Percentiles rank a stretch among this genome's conserved stretches.
phyloP scores from a whole-genome alignment of 192 early-diverging fungal genomes.

The Rhizophlyctis rosea region DNA sequence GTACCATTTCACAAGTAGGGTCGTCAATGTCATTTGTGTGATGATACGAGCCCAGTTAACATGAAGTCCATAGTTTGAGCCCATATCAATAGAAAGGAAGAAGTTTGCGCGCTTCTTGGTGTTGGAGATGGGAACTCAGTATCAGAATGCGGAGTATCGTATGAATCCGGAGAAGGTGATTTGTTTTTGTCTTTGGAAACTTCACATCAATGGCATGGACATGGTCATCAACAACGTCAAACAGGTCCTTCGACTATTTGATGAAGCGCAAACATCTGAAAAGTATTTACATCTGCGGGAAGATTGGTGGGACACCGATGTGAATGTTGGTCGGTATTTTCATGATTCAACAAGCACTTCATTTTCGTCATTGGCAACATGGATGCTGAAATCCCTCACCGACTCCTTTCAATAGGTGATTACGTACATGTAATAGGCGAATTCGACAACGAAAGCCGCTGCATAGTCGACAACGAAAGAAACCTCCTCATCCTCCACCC shows the following conservation, averaged over 20 bases:
- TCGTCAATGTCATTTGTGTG: slow-evolving; percentile 3
- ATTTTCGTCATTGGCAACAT: slow-evolving; percentile 7
- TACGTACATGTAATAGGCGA: slow-evolving; percentile 57
- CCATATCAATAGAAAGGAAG: background rate
- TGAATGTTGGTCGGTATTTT: slow-evolving; percentile 45
- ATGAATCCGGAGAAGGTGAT: slow-evolving; percentile 15
- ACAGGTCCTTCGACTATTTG: slow-evolving; percentile 34
- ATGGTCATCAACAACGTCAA: too few relatives aligned
- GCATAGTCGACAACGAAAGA: slow-evolving; percentile 57
- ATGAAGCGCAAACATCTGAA: slow-evolving; percentile 25
- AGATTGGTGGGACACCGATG: slow-evolving; percentile 61
- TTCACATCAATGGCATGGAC: background rate
- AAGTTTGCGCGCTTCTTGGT: slow-evolving; percentile 38
- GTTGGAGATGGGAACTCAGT: slow-evolving; percentile 25
- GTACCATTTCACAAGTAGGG: background rate
- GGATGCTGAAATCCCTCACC: background rate
- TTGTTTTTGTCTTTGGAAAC: background rate
- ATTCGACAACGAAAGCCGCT: slow-evolving; percentile 18
- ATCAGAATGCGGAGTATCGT: slow-evolving; percentile 2
- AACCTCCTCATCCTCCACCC: slow-evolving; percentile 74
- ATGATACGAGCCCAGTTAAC: slow-evolving; percentile 1
- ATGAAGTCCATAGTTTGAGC: background rate
- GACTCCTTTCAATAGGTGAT: slow-evolving; percentile 47
- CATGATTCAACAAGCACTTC: background rate
- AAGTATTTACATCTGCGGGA: slow-evolving; percentile 53